Percentiles rank a stretch among this genome's conserved stretches.
These are phyloP conservation scores for Saccharata proteae DNA, from an alignment of 2,329 filamentous ascomycete species.

Conservation along the genomic window DNA sequence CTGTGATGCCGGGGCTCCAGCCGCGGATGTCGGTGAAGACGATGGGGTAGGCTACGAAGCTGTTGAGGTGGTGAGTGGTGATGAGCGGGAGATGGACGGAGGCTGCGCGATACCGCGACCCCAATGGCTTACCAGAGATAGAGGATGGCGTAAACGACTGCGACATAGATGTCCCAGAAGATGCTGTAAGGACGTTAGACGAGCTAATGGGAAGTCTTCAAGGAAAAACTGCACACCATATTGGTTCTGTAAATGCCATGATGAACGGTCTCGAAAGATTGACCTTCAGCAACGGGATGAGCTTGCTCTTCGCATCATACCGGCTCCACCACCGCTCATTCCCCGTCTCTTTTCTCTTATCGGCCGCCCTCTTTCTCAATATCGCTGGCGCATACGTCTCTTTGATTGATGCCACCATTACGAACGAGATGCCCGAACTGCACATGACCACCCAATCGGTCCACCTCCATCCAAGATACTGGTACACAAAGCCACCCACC, in stretches of 20 bases:
- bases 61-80: conserved; percentile 42
- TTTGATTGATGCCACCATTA: conserved; percentile 29
- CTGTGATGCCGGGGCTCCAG: conserved; percentile 61
- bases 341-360: conserved; percentile 52
- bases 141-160: conserved; percentile 72
- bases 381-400: conserved; percentile 70
- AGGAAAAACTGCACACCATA: conserved; percentile 55
- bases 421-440: conserved; percentile 33
- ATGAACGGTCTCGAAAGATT: conserved; percentile 69
- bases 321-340: conserved; percentile 67
- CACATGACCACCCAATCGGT: conserved; percentile 75
- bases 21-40: conserved; percentile 65
- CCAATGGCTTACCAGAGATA: conserved; percentile 53
- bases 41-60: conserved; percentile 82
- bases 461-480: conserved; percentile 50
- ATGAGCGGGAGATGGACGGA: not conserved
- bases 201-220: no score
- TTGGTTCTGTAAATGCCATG: conserved; percentile 70
- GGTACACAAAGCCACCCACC: conserved; percentile 41
- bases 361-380: conserved; percentile 52
- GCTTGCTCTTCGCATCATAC: conserved; percentile 57
- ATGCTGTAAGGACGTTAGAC: conserved; percentile 39
- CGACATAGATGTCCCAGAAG: conserved; percentile 59
- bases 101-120: not conserved
- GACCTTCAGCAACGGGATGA: conserved; percentile 55